Percentiles rank a stretch among this genome's conserved stretches.
Evolutionary conservation across 2,329 filamentous ascomycete species (phyloP).

Genomic region (Xylaria sp.): DNA sequence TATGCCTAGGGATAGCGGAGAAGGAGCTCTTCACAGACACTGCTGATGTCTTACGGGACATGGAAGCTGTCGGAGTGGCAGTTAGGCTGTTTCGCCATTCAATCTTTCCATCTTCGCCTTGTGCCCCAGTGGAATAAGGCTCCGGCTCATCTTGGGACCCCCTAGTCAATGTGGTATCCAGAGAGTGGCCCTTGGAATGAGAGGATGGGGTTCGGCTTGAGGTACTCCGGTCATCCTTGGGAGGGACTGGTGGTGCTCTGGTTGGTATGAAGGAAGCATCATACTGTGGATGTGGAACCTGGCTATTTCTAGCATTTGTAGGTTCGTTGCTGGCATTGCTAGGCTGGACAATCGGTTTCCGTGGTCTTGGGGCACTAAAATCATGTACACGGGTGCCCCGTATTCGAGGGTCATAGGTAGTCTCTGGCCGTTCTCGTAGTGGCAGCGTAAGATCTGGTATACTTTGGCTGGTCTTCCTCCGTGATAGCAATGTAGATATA

Average conservation of each 20-base stretch:
- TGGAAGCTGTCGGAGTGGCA: conserved; percentile 53
- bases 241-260: conserved; percentile 54
- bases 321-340: conserved; percentile 41
- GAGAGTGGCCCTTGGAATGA: conserved; percentile 50
- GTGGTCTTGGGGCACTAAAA: conserved; percentile 70
- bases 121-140: conserved; percentile 28
- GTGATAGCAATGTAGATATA: conserved; percentile 68
- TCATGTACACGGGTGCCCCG: conserved; percentile 72
- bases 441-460: conserved; percentile 58
- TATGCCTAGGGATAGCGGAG: conserved; percentile 68
- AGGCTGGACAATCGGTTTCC: conserved; percentile 51
- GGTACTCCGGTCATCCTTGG: conserved; percentile 51
- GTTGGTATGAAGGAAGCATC: conserved; percentile 20
- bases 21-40: conserved; percentile 58
- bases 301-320: conserved; percentile 37
- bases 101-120: conserved; percentile 32
- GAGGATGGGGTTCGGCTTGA: conserved; percentile 50
- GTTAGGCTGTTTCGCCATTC: conserved; percentile 45
- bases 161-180: conserved; percentile 42
- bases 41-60: conserved; percentile 65
- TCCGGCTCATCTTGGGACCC: conserved; percentile 39
- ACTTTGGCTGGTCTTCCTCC: conserved; percentile 65
- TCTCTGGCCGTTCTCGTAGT: conserved; percentile 56
- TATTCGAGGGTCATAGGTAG: conserved; percentile 71
- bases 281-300: conserved; percentile 33